Evolutionary conservation across 2,329 filamentous ascomycete species (phyloP).

Genomic region (Beauveria pseudobassiana): DNA sequence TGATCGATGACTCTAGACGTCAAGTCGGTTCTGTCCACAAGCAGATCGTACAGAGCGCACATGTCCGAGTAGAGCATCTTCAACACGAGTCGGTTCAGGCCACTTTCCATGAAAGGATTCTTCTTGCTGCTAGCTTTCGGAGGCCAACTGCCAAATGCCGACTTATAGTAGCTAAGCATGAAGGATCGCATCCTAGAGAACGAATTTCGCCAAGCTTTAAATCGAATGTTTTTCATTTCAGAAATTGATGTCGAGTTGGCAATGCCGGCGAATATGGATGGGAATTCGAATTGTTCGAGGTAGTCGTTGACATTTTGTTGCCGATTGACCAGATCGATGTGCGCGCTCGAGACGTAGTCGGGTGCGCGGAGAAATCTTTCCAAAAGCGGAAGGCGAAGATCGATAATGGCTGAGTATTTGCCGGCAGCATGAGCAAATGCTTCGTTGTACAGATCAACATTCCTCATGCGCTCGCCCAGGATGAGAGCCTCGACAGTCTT

Average conservation of each 20-base stretch:
- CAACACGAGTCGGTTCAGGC: constrained; percentile 77
- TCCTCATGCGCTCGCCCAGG: constrained; percentile 83
- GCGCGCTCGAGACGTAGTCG: constrained; percentile 75
- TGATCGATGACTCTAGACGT: constrained; percentile 75
- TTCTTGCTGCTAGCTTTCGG: constrained; percentile 89
- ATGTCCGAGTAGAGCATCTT: constrained; percentile 80
- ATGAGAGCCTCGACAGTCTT: constrained; percentile 85
- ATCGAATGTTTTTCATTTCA: constrained; percentile 72
- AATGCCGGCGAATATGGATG: constrained; percentile 78
- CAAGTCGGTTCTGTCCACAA: constrained; percentile 71
- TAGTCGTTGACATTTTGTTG: constrained; percentile 63
- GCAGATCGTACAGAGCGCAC: constrained; percentile 76
- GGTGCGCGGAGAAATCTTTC: constrained; percentile 62
- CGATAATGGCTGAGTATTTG: constrained; percentile 68
- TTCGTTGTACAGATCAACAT: constrained; percentile 75
- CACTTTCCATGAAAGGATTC: constrained; percentile 78
- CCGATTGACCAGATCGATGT: constrained; percentile 70
- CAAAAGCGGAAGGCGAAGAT: constrained; percentile 62
- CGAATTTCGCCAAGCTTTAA: constrained; percentile 72
- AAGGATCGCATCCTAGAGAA: constrained; percentile 72
- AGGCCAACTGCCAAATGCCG: constrained; percentile 65
- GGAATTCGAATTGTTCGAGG: constrained; percentile 86
- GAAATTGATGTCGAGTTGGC: constrained; percentile 73
- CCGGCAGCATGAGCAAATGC: constrained; percentile 87
- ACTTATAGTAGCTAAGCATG: constrained; percentile 58